A percentile compares a stretch with the other conserved stretches of the same genome.
These are phyloP conservation scores for Curvularia sp. DNA, from an alignment of 2,329 filamentous ascomycete genomes.

Conservation along the genomic window DNA sequence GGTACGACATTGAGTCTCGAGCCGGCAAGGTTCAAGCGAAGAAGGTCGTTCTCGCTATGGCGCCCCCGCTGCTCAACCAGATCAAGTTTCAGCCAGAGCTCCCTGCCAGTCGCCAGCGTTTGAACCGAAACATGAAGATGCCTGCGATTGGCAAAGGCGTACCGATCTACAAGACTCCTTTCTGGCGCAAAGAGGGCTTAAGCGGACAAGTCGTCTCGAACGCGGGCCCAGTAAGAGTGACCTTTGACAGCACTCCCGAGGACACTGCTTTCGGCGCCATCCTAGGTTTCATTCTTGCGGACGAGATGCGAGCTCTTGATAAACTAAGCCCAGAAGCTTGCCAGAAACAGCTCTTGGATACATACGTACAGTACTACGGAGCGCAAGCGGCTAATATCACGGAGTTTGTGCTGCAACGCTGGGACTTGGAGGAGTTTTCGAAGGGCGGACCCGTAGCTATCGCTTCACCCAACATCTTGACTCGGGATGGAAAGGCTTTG, in stretches of 20 bases:
- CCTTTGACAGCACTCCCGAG: slow-evolving; percentile 31
- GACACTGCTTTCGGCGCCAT: slow-evolving; percentile 30
- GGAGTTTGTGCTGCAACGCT: slow-evolving; percentile 33
- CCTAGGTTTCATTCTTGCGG: slow-evolving; percentile 34
- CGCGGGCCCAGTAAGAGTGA: slow-evolving; percentile 18
- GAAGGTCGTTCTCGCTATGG: slow-evolving; percentile 60
- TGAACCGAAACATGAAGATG: slow-evolving; percentile 48
- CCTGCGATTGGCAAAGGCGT: slow-evolving; percentile 64
- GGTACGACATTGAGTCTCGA: slow-evolving; percentile 25
- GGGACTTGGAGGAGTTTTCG: slow-evolving; percentile 33
- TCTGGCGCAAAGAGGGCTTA: slow-evolving; percentile 56
- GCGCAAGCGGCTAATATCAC: slow-evolving; percentile 19
- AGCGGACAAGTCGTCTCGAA: slow-evolving; percentile 51
- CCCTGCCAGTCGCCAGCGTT: slow-evolving; percentile 51
- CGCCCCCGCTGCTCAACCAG: slow-evolving; percentile 55
- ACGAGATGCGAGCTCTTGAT: slow-evolving; percentile 29
- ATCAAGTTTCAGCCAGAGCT: slow-evolving; percentile 60
- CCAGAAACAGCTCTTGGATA: slow-evolving; percentile 15
- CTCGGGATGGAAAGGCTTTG: slow-evolving; percentile 21
- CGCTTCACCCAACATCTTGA: slow-evolving; percentile 25
- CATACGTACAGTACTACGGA: slow-evolving; percentile 28
- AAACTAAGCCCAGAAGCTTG: slow-evolving; percentile 1
- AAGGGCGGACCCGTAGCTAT: slow-evolving; percentile 29
- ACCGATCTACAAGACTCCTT: slow-evolving; percentile 55
- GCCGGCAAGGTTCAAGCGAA: slow-evolving; percentile 46